Conservation (phyloP, 106 monocot genomes). For the Acanthochlamys bracteata region DNA sequence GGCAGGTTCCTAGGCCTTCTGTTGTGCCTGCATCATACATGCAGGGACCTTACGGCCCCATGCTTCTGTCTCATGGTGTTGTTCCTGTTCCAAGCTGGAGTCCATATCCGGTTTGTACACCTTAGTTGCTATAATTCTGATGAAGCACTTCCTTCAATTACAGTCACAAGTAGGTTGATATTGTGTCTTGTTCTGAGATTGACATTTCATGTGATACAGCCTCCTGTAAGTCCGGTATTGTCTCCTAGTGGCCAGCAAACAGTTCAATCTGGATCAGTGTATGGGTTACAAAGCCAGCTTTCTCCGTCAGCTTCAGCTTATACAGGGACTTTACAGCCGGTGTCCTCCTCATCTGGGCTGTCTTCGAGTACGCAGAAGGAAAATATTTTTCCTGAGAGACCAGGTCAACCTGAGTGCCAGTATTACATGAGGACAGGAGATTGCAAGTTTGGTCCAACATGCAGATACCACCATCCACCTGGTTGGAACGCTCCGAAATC, state of each 20-base stretch:
- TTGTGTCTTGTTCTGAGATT: too few species aligned
- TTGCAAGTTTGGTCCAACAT: conserved; percentile 84
- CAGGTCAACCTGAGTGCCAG: conserved; percentile 79
- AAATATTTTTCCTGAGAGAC: conserved; percentile 59
- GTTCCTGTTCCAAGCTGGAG: conserved; percentile 66
- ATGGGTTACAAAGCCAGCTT: conserved; percentile 45
- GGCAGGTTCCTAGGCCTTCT: conserved; percentile 54
- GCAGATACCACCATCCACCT: conserved; percentile 85
- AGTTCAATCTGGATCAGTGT: conserved; percentile 41
- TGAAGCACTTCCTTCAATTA: neutral
- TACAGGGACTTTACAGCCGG: conserved; percentile 23
- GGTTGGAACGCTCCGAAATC: conserved; percentile 51
- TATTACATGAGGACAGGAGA: conserved; percentile 85
- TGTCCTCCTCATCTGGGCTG: conserved; percentile 34
- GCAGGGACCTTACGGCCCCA: conserved; percentile 58
- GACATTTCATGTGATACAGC: conserved; percentile 21
- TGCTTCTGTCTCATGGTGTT: conserved; percentile 57
- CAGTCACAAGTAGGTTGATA: too few species aligned
- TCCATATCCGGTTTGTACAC: conserved; percentile 68
- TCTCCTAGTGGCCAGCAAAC: conserved; percentile 43
- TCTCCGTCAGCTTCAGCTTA: conserved; percentile 61
- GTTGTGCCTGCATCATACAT: conserved; percentile 49
- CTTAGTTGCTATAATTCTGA: neutral
- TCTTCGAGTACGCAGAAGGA: conserved; percentile 48
- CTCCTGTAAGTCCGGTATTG: conserved; percentile 28